Evolutionary conservation across 2,329 filamentous ascomycete genomes (phyloP), one percentile per base, ranked within the genome.

Genomic region (Trichoderma sp.): DNA sequence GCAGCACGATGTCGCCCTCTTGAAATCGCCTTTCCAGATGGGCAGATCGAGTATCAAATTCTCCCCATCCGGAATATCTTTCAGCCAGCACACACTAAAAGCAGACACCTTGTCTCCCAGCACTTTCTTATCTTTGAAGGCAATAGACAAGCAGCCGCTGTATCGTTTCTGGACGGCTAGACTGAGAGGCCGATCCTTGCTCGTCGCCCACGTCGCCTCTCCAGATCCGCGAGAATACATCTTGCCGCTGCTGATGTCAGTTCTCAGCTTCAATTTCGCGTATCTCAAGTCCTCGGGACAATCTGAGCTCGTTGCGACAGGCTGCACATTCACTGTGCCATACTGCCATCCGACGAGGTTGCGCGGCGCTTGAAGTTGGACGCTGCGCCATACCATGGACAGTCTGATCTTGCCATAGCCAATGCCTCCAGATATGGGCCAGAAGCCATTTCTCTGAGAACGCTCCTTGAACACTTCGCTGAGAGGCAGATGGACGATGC

Each of bases 351-450:
- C 93, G 1, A 90, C 83, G 38, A 92, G 82, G 68, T 89, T 86
- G 6, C 82, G 85, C 1, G 91, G 91, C 2, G 91, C 84, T 78
- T 92, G 88, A 1, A 93, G 83, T 75, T 92, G 88, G 3, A 94
- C 87, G 74, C 91, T 93, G 62, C 93, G 89, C 88, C 93, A 95
- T 3, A 95, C 91, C 85, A 95, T 87, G 18, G 92, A 94, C 74
- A 95, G 87, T 12, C 93, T 87, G 53, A 90, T 88, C 59, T 92
- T 88, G 1, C 93, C 93, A 78, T 91, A 93, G 3, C 93, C 93
- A n/a, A 94, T 88, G 0, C 93, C 93, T 31, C 93, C 93, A 6
- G 90, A 87, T 3, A 95, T 83, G 0, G 93, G 93, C 80, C 90
- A 95, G 75, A 86, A 90, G 8, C 89, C 88, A 82, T 92, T 91